Evolutionary conservation across 1,284 basidiomycete genomes (phyloP), one percentile per base, ranked within the genome.

Genomic region (Pseudozyma tsukubaensis): DNA sequence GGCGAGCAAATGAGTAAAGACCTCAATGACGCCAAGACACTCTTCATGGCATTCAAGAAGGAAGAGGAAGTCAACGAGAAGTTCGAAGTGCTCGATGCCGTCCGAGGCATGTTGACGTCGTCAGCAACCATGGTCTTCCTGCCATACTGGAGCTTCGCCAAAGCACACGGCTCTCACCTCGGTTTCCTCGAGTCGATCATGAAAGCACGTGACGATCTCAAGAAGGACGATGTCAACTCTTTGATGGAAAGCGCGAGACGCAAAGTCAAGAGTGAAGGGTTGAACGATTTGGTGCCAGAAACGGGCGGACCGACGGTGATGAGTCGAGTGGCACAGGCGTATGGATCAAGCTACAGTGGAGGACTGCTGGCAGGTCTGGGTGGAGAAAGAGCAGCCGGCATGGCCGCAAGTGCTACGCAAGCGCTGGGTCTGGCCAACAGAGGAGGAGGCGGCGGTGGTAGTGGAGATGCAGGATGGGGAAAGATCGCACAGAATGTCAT

Each of bases 231-330:
- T 12, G 92, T 92, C n/a, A 91, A 87, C 76, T 94, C 97, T 59
- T 91, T 97, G 52, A 97, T 98, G 92, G 96, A 98, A 36, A 93
- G 91, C 62, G 88, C 97, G 66, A 92, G 91, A 85, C 89, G 94
- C 54, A 98, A 96, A 84, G 92, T 94, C 19, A 94, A 83, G 65
- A 72, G 74, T 47, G 83, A 83, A 60, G 72, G 68, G 5, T 52
- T 84, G 59, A 67, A 78, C 40, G 81, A 83, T 18, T 40, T 74
- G 21, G 67, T 83, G 18, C 80, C 81, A 1, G 67, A 76, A 54
- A 68, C 68, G 11, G 73, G 76, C 13, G 78, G 66, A 10, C 62
- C 77, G 19, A 83, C 77, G 8, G 78, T 82, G 40, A 79, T 82
- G 77, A 76, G 72, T 49, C 57, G 76, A 19, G 80, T 81, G 1